Percentiles rank a stretch among this genome's conserved stretches.
Conservation (phyloP, 140 eudicot species). For the Anethum foeniculum region DNA sequence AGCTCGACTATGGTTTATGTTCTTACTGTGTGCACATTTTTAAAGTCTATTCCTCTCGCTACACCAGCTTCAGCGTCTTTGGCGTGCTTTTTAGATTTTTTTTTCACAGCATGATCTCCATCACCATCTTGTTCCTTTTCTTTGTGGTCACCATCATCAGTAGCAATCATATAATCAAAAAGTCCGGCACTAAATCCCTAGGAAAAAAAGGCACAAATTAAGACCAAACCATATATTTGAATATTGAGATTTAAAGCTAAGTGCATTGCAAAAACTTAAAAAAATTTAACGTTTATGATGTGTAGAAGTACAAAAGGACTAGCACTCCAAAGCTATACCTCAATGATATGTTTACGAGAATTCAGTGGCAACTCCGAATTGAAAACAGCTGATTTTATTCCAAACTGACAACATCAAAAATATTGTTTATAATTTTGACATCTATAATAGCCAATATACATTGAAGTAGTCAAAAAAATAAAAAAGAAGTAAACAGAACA, state of each 20-base stretch:
- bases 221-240: not conserved
- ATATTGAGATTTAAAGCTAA: not conserved
- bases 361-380: constrained; percentile 95
- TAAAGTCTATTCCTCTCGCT: constrained; percentile 98
- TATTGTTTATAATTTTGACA: not conserved
- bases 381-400: constrained; percentile 81
- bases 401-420: constrained; percentile 53
- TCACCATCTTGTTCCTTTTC: constrained; percentile 48
- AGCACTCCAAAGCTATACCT: constrained; percentile 37
- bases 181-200: constrained; percentile 98
- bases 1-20: not conserved
- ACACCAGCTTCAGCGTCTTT: constrained; percentile 93
- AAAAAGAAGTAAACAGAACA: not conserved
- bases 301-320: not conserved
- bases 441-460: not conserved
- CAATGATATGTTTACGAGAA: constrained; percentile 92
- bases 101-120: constrained; percentile 33
- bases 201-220: not conserved
- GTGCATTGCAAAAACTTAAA: not conserved
- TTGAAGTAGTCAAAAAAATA: not conserved
- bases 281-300: not conserved
- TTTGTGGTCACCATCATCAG: constrained; percentile 67
- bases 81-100: constrained; percentile 45
- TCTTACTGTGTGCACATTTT: constrained; percentile 87
- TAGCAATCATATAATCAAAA: constrained; percentile 85